A percentile compares a stretch with the other conserved stretches of the same genome.
These are phyloP conservation scores for Talaromyces sp. DNA, from an alignment of 2,329 filamentous ascomycete species.

Conservation along the genomic window DNA sequence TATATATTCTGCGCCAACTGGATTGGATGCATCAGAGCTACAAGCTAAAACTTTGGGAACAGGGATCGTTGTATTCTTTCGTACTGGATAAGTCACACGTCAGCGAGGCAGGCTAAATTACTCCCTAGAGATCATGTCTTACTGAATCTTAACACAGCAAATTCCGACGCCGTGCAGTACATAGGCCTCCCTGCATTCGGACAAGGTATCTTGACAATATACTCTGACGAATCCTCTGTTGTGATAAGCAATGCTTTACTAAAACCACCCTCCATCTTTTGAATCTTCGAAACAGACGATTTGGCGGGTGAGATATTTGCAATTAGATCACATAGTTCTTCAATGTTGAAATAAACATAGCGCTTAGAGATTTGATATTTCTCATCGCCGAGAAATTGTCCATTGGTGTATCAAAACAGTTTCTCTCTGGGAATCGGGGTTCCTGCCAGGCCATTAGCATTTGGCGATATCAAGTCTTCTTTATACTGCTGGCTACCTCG, in stretches of 20 bases:
- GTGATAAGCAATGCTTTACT: constrained; percentile 21
- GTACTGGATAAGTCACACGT: constrained; percentile 2
- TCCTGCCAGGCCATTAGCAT: constrained; percentile 1
- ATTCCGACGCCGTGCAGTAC: constrained; percentile 29
- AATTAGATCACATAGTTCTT: constrained; percentile 5
- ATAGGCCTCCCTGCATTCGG: constrained; percentile 18
- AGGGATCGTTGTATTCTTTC: constrained; percentile 17
- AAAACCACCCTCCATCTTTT: constrained; percentile 15
- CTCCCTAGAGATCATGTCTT: background rate
- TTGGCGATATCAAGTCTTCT: background rate
- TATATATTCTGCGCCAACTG: constrained; percentile 27
- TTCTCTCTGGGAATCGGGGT: constrained; percentile 10
- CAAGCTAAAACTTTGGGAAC: constrained; percentile 28
- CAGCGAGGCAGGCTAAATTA: background rate
- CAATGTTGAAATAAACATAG: constrained; percentile 3
- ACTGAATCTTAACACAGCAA: constrained; percentile 10
- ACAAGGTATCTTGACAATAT: constrained; percentile 21
- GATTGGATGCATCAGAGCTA: constrained; percentile 17
- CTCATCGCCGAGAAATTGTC: constrained; percentile 23
- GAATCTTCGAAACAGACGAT: constrained; percentile 2
- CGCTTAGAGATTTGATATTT: constrained; percentile 2
- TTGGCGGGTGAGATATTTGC: background rate
- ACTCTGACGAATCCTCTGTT: constrained; percentile 17
- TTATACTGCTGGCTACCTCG: background rate
- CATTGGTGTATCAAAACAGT: constrained; percentile 24